Conservation (phyloP, 1,284 basidiomycete genomes). For the Apiotrichum porosum region DNA sequence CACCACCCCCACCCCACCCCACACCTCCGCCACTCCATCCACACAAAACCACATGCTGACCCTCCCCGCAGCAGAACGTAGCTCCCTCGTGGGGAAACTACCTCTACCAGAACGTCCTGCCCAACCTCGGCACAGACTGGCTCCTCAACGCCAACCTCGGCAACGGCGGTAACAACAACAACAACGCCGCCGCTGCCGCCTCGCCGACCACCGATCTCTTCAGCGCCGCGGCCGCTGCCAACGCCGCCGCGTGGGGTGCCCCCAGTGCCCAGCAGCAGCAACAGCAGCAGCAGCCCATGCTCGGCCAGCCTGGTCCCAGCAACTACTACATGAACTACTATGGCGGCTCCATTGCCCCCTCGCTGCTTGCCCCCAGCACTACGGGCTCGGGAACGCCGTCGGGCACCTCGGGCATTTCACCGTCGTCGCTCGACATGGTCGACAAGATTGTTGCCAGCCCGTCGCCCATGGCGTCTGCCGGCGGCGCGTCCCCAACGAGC, state of each 20-base stretch:
- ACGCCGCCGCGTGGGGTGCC: not conserved
- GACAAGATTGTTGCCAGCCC: conserved; percentile 29
- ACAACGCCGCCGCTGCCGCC: conserved; percentile 3
- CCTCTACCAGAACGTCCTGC: conserved; percentile 41
- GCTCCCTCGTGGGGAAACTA: conserved; percentile 40
- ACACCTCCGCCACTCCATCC: not conserved
- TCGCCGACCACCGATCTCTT: conserved; percentile 14
- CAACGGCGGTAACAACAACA: conserved; percentile 12
- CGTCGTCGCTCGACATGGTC: conserved; percentile 30
- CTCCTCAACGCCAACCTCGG: conserved; percentile 22
- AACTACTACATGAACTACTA: conserved; percentile 15
- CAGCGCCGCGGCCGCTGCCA: conserved; percentile 3
- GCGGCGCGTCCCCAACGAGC: not conserved
- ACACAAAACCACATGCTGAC: conserved; percentile 1
- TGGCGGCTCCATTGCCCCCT: conserved; percentile 28
- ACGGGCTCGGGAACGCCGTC: conserved; percentile 1
- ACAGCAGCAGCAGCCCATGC: conserved; percentile 1
- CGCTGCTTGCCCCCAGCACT: conserved; percentile 19
- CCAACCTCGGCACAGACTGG: conserved; percentile 24
- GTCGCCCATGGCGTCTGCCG: conserved; percentile 4
- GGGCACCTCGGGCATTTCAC: conserved; percentile 15
- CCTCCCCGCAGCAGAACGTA: conserved; percentile 13
- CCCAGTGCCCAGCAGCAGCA: not conserved
- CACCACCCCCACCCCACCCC: not conserved
- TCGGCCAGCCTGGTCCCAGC: conserved; percentile 7